phyloP scores from a whole-genome alignment of 345 rosid genomes.

The Pistacia integerrima region DNA sequence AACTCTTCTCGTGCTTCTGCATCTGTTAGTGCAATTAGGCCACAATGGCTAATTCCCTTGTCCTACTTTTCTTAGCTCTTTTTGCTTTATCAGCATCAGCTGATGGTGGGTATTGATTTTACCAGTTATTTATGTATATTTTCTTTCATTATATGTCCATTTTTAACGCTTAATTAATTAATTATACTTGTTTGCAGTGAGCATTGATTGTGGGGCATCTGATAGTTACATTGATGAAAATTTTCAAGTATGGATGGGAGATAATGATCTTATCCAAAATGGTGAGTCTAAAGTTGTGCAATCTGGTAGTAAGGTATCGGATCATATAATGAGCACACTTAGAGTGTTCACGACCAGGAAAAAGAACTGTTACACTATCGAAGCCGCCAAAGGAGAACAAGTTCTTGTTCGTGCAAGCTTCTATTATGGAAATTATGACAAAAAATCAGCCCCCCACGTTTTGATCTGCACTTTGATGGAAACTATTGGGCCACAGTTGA shows the following conservation, averaged over 20 bases:
- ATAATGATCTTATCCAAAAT: constrained; percentile 21
- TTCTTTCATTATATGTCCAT: not conserved
- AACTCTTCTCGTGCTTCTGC: not conserved
- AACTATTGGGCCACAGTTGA: constrained; percentile 37
- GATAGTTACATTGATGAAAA: constrained; percentile 22
- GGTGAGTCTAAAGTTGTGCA: constrained; percentile 27
- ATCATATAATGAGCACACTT: constrained; percentile 30
- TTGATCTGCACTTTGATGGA: constrained; percentile 44
- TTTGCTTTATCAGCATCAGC: constrained; percentile 22
- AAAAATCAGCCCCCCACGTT: constrained; percentile 38
- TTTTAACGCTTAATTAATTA: not conserved
- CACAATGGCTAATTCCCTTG: constrained; percentile 20
- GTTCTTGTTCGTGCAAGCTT: constrained; percentile 41
- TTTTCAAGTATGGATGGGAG: constrained; percentile 29
- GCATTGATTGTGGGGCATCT: constrained; percentile 41
- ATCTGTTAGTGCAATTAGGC: not conserved
- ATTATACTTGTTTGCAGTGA: constrained; percentile 20
- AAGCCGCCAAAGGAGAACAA: constrained; percentile 9
- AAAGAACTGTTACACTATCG: constrained; percentile 41
- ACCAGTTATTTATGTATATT: not conserved
- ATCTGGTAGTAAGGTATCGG: constrained; percentile 12
- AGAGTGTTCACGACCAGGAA: constrained; percentile 34
- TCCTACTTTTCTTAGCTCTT: constrained; percentile 22
- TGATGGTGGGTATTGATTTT: constrained; percentile 18
- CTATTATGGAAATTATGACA: constrained; percentile 46